Conservation (phyloP, 768 basidiomycete genomes). For the Boletus tomentosulus region DNA sequence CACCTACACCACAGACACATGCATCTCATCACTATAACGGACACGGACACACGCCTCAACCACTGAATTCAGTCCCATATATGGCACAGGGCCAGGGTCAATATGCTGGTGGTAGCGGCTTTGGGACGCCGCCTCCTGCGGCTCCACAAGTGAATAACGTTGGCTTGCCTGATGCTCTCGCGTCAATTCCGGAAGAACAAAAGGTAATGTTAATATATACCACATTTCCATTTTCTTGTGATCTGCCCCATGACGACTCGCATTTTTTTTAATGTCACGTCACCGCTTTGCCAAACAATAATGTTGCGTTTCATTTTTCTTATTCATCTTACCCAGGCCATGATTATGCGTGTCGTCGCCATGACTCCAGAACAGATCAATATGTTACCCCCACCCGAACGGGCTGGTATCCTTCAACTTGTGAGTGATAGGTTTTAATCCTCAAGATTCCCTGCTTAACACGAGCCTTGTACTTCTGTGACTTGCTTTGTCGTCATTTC, state of each 20-base stretch:
- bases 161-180: constrained; percentile 48
- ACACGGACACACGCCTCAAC: constrained; percentile 26
- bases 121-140: constrained; percentile 20
- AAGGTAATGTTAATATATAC: constrained; percentile 41
- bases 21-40: constrained; percentile 28
- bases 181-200: constrained; percentile 63
- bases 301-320: constrained; percentile 8
- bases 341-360: constrained; percentile 72
- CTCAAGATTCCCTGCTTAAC: constrained; percentile 8
- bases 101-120: constrained; percentile 16
- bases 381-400: constrained; percentile 65
- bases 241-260: constrained; percentile 1
- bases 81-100: constrained; percentile 16
- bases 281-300: background rate
- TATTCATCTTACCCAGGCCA: constrained; percentile 40
- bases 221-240: constrained; percentile 1
- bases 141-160: constrained; percentile 18
- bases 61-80: constrained; percentile 18
- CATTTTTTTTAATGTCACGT: background rate
- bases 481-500: constrained; percentile 14
- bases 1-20: constrained; percentile 33
- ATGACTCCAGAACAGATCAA: constrained; percentile 87
- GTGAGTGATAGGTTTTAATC: constrained; percentile 43
- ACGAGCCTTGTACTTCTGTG: constrained; percentile 5
- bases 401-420: constrained; percentile 76